phyloP scores from a whole-genome alignment of 148 eudicot genomes.

The Rhododendron simsii region DNA sequence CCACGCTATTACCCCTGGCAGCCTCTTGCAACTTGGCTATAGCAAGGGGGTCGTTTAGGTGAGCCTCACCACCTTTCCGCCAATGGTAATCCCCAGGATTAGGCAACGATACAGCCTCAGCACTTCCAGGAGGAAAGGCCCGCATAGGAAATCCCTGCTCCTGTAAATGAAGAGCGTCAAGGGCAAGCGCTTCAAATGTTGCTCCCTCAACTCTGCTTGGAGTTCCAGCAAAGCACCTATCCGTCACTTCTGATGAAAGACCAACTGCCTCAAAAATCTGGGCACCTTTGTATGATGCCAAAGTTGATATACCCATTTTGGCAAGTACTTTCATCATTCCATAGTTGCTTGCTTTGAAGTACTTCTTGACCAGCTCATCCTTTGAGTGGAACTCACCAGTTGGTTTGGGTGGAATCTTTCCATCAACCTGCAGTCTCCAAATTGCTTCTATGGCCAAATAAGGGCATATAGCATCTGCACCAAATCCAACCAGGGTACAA shows the following conservation, averaged over 20 bases:
- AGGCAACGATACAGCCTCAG: conserved; percentile 89
- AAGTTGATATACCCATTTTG: conserved; percentile 97
- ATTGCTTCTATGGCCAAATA: conserved; percentile 91
- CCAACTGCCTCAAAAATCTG: conserved; percentile 99
- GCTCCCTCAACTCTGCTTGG: conserved; percentile 99
- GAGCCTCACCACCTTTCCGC: conserved; percentile 96
- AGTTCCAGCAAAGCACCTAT: conserved; percentile 87
- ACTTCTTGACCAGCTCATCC: conserved; percentile 77
- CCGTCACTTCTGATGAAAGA: conserved; percentile 88
- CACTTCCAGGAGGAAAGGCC: conserved; percentile 72
- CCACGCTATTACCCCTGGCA: conserved; percentile 83
- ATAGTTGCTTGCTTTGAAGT: conserved; percentile 83
- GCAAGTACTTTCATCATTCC: conserved; percentile 99
- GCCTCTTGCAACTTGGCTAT: conserved; percentile 97
- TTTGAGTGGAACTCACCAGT: conserved; percentile 78
- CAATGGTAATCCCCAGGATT: conserved; percentile 99
- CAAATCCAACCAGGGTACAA: conserved; percentile 94
- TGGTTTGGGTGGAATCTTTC: conserved; percentile 91
- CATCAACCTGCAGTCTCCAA: conserved; percentile 94
- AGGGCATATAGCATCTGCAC: conserved; percentile 97
- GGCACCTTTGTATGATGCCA: conserved; percentile 99
- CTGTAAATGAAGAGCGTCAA: conserved; percentile 73
- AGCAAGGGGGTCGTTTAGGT: conserved; percentile 92
- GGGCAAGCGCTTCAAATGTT: conserved; percentile 82
- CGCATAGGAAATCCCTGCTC: conserved; percentile 82